Conservation (phyloP, 2,329 filamentous ascomycete species). For the Tolypocladium sp. region DNA sequence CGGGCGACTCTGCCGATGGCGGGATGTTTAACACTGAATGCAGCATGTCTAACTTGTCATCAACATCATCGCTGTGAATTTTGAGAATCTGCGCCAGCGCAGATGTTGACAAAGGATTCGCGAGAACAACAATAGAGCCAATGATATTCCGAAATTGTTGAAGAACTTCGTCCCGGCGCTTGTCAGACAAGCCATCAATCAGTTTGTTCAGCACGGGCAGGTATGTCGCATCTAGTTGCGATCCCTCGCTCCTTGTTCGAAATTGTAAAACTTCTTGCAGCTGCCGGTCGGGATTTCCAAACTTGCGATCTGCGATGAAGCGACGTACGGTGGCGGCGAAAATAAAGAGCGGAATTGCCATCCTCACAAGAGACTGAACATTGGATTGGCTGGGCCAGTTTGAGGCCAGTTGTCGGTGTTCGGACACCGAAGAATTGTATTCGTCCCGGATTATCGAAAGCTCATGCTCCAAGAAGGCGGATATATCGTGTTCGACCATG, state of each 20-base stretch:
- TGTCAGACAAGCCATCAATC: background rate
- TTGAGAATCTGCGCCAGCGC: background rate
- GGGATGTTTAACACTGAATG: background rate
- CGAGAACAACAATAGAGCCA: background rate
- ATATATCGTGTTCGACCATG: constrained; percentile 26
- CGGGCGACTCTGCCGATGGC: background rate
- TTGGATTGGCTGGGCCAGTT: constrained; percentile 17
- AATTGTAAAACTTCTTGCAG: background rate
- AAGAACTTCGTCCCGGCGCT: background rate
- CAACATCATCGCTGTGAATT: background rate
- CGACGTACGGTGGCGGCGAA: constrained; percentile 21
- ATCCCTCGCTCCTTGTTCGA: too few species aligned
- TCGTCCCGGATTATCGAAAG: constrained; percentile 18
- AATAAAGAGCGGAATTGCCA: constrained; percentile 24
- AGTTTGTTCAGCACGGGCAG: background rate
- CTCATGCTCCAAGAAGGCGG: constrained; percentile 18
- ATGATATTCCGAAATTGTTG: background rate
- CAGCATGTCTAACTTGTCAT: background rate
- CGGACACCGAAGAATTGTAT: constrained; percentile 7
- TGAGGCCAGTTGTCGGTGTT: constrained; percentile 4
- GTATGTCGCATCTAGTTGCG: background rate
- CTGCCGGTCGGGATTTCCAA: background rate
- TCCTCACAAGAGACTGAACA: constrained; percentile 12
- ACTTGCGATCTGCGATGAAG: constrained; percentile 14
- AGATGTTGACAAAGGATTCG: background rate